Conservation (phyloP, 345 rosid species). For the Populus tremula region DNA sequence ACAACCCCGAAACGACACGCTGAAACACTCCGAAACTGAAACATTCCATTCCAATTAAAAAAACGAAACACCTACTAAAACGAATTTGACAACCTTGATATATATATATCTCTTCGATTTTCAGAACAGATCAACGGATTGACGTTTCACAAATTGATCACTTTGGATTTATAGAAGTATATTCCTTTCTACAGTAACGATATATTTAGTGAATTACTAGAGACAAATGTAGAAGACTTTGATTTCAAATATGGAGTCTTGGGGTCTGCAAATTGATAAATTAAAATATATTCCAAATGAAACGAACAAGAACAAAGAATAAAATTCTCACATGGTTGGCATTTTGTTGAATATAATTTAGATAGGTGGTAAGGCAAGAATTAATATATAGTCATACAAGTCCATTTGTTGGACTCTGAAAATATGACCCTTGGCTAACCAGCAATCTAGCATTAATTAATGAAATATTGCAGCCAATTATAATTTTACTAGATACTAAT, state of each 20-base stretch:
- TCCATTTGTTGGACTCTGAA: neutral
- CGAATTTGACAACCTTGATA: too few relatives aligned
- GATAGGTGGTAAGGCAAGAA: neutral
- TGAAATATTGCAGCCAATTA: neutral
- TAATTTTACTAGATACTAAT: too few relatives aligned
- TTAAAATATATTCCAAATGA: neutral
- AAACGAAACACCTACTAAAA: too few relatives aligned
- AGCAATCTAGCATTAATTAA: too few relatives aligned
- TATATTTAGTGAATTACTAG: neutral
- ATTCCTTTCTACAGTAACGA: neutral
- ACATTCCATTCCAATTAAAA: too few relatives aligned
- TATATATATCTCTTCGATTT: neutral
- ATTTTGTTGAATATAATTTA: neutral
- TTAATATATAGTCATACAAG: neutral
- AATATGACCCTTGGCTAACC: too few relatives aligned
- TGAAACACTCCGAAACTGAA: too few relatives aligned
- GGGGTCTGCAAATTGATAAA: neutral
- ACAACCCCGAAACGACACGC: too few relatives aligned
- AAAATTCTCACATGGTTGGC: neutral
- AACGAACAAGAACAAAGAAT: neutral
- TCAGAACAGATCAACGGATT: too few relatives aligned
- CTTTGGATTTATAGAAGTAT: neutral
- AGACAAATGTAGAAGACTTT: neutral
- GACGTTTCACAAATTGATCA: neutral
- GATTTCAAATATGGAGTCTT: neutral